Evolutionary conservation across 805 yeast species (phyloP), one percentile per base, ranked within the genome.

Genomic region (Zygosaccharomyces kombuchaensis): DNA sequence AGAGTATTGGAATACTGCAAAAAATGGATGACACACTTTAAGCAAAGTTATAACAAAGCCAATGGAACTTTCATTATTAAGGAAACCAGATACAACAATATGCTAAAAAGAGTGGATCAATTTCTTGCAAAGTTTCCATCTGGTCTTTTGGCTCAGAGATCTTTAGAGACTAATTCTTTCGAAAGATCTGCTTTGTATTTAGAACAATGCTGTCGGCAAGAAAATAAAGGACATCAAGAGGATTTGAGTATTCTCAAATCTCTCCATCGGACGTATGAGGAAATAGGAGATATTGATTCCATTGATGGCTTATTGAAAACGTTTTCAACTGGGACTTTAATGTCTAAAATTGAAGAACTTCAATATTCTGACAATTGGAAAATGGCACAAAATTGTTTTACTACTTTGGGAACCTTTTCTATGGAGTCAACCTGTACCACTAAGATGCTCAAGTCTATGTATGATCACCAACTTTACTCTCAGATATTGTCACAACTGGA

Each of bases 291-390:
- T 58, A 75, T 82, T 30, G 99, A 93, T 68, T 82, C 96, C 0
- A 71, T 93, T 26, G 90, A 86, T 59, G 99, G 99, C 17, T 80
- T 87, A 4, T 68, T 90, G 46, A 81, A 86, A 48, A 75, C 75
- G 48, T 83, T 87, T 54, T 80, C 95, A 0, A 76, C 84, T 0
- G 77, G 80, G 34, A 78, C 80, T 52, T 67, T 88, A 36, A 76
- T 78, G n/a, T 90, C 89, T 49, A 86, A 87, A 59, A 75, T 90
- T 21, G 71, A 81, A 6, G 87, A 87, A 47, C 80, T 91, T 43
- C 93, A 88, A 54, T 89, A 86, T 54, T 82, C 87, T 40, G 88
- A 86, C 34, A 84, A 84, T 56, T 89, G 96, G 96, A 74, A 80
- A 34, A 75, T 87, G 56, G 95, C 96, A 0, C 85, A 87, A 51